Percentiles rank a stretch among this genome's conserved stretches.
Conservation (phyloP, 2,329 filamentous ascomycete genomes). For the Phoma sp. region DNA sequence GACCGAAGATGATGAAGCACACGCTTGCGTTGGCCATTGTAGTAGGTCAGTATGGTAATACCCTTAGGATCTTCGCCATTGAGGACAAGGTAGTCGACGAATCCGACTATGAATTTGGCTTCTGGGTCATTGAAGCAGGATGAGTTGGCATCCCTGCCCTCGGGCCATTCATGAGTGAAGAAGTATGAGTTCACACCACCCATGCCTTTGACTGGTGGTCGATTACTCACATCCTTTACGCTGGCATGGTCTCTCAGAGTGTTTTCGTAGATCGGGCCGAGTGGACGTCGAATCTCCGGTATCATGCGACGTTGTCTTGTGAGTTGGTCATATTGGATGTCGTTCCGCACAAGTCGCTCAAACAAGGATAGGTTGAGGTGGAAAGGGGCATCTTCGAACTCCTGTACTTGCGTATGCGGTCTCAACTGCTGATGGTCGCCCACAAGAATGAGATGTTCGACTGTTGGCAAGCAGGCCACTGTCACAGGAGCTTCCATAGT, state of each 20-base stretch:
- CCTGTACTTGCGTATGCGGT: slow-evolving; percentile 68
- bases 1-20: slow-evolving; percentile 60
- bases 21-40: slow-evolving; percentile 78
- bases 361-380: slow-evolving; percentile 78
- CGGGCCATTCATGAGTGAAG: slow-evolving; percentile 69
- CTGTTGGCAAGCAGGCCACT: slow-evolving; percentile 64
- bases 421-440: slow-evolving; percentile 83
- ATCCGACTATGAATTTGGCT: slow-evolving; percentile 75
- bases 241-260: slow-evolving; percentile 63
- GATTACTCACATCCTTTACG: slow-evolving; percentile 54
- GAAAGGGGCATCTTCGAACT: slow-evolving; percentile 66
- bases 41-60: slow-evolving; percentile 86
- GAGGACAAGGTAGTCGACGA: slow-evolving; percentile 73
- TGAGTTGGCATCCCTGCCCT: slow-evolving; percentile 66
- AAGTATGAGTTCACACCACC: slow-evolving; percentile 65
- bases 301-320: slow-evolving; percentile 74
- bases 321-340: slow-evolving; percentile 68
- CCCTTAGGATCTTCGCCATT: slow-evolving; percentile 66
- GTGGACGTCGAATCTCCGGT: slow-evolving; percentile 67
- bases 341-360: slow-evolving; percentile 73
- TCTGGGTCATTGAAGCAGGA: slow-evolving; percentile 75
- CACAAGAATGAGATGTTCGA: slow-evolving; percentile 71
- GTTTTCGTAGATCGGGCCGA: slow-evolving; percentile 66
- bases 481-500: slow-evolving; percentile 70
- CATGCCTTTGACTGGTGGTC: slow-evolving; percentile 66